Percentiles rank a stretch among this genome's conserved stretches.
These are phyloP conservation scores for Flueggea neowawraea DNA, from an alignment of 441 rosid genomes.

Conservation along the genomic window DNA sequence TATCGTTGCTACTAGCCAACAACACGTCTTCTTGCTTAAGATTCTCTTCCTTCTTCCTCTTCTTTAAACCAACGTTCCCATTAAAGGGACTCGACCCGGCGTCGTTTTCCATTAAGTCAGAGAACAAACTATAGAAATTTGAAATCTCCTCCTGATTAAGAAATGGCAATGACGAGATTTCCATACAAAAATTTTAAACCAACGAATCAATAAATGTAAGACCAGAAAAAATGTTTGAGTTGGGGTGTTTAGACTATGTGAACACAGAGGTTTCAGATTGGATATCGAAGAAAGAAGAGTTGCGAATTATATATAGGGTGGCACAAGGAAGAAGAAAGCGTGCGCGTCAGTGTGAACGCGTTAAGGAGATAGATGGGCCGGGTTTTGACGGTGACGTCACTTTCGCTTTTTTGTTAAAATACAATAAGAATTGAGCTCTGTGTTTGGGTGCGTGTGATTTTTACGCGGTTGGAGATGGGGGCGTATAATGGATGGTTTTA, in stretches of 20 bases:
- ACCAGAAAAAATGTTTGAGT: background rate
- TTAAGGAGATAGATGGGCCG: background rate
- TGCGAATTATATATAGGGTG: slow-evolving; percentile 1
- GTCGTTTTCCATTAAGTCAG: slow-evolving; percentile 40
- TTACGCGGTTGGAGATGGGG: slow-evolving; percentile 21
- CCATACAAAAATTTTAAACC: slow-evolving; percentile 32
- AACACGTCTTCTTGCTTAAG: background rate
- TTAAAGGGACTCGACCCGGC: background rate
- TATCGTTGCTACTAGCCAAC: background rate
- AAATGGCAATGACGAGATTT: slow-evolving; percentile 48
- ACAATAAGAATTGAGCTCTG: too few species aligned
- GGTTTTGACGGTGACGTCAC: slow-evolving; percentile 51
- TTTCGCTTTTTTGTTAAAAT: slow-evolving; percentile 13
- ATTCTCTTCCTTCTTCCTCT: slow-evolving; percentile 36
- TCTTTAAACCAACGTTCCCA: slow-evolving; percentile 23
- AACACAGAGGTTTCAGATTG: slow-evolving; percentile 24
- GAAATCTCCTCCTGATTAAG: slow-evolving; percentile 49
- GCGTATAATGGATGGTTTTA: background rate
- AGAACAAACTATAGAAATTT: slow-evolving; percentile 31
- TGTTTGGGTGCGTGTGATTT: slow-evolving; percentile 5
- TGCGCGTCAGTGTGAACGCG: slow-evolving; percentile 56
- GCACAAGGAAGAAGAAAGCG: slow-evolving; percentile 32
- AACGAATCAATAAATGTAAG: background rate
- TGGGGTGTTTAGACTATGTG: slow-evolving; percentile 20
- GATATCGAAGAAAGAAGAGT: slow-evolving; percentile 5